Conservation (phyloP, 371 early-diverging fungal genomes). For the Circinella minor region DNA sequence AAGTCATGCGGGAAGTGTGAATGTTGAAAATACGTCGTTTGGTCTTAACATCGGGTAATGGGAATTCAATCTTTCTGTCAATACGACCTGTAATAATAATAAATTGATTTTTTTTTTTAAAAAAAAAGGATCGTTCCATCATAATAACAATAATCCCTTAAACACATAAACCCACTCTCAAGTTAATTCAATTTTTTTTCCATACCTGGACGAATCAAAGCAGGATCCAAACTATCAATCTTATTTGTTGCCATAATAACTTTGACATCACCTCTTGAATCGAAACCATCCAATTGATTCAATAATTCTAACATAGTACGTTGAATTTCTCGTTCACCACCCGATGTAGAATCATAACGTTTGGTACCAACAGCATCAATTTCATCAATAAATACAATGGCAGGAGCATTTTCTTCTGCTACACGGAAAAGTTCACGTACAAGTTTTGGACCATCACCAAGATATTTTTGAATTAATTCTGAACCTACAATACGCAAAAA, state of each 20-base stretch:
- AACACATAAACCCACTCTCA: neutral
- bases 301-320: conserved; percentile 99
- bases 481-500: conserved; percentile 99
- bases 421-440: conserved; percentile 99
- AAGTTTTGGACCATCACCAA: conserved; percentile 99
- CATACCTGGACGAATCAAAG: conserved; percentile 98
- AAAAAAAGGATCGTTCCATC: neutral
- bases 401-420: conserved; percentile 99
- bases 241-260: conserved; percentile 99
- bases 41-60: conserved; percentile 98
- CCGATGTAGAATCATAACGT: conserved; percentile 97
- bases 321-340: conserved; percentile 99
- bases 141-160: too few relatives aligned
- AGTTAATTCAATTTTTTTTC: neutral
- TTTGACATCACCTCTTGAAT: conserved; percentile 99
- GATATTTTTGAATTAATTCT: conserved; percentile 99
- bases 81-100: conserved; percentile 79
- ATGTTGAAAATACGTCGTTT: conserved; percentile 99
- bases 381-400: conserved; percentile 99
- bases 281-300: conserved; percentile 99
- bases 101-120: too few relatives aligned
- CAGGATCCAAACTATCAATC: conserved; percentile 99
- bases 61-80: conserved; percentile 99
- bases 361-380: conserved; percentile 99
- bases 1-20: conserved; percentile 98